phyloP scores from a whole-genome alignment of 352 stramenopile species.

The Pythium rhizo-oryzae region DNA sequence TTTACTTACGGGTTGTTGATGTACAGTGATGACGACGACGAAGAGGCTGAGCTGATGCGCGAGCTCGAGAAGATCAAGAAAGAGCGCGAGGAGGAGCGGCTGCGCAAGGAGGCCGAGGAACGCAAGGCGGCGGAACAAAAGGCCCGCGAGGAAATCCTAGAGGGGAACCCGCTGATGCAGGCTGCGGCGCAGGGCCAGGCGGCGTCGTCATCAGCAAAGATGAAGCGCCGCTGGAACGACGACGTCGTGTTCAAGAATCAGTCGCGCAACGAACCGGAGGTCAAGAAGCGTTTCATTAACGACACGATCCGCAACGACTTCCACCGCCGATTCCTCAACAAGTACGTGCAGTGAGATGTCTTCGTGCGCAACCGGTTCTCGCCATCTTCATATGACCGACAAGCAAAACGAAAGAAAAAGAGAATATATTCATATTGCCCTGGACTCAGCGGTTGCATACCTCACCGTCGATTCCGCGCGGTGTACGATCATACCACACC shows the following conservation, averaged over 20 bases:
- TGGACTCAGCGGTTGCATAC: neutral
- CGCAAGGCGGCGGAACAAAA: conserved; percentile 78
- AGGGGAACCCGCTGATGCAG: conserved; percentile 93
- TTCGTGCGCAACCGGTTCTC: no score
- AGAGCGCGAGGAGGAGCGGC: conserved; percentile 93
- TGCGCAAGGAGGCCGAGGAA: conserved; percentile 90
- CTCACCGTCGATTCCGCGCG: no score
- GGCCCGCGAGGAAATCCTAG: conserved; percentile 91
- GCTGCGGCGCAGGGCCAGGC: conserved; percentile 21
- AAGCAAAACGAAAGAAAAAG: neutral
- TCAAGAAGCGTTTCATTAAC: conserved; percentile 99
- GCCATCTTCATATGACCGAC: no score
- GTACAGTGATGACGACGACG: conserved; percentile 92
- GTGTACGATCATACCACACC: no score
- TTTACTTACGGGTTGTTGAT: neutral
- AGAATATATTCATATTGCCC: no score
- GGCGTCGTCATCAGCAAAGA: conserved; percentile 45
- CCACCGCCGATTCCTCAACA: conserved; percentile 98
- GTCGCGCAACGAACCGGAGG: conserved; percentile 93
- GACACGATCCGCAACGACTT: conserved; percentile 99
- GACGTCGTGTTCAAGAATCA: conserved; percentile 99
- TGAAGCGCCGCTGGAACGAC: conserved; percentile 99
- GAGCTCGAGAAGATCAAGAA: conserved; percentile 98
- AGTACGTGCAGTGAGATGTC: conserved; percentile 89
- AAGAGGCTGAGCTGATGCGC: conserved; percentile 96